phyloP scores from a whole-genome alignment of 805 yeast genomes.

The Scheffersomyces stipitis region DNA sequence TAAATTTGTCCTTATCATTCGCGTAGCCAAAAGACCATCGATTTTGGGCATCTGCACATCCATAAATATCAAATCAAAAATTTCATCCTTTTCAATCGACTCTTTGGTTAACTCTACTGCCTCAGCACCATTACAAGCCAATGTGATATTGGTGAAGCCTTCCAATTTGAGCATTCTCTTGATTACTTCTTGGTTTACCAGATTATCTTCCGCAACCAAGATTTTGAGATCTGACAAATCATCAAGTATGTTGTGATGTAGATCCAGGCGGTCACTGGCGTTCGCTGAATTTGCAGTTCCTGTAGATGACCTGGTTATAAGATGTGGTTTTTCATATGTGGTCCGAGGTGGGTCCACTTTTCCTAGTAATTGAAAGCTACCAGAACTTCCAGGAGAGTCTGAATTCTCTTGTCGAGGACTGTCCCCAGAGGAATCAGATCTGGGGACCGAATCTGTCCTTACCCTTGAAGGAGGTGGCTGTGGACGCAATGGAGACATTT shows the following conservation, averaged over 20 bases:
- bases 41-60: slow-evolving; percentile 96
- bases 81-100: slow-evolving; percentile 37
- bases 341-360: slow-evolving; percentile 10
- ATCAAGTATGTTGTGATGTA: slow-evolving; percentile 21
- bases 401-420: neutral
- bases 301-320: slow-evolving; percentile 48
- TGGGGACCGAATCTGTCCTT: too few species aligned
- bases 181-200: slow-evolving; percentile 92
- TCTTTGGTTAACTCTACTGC: slow-evolving; percentile 69
- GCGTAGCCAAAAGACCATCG: slow-evolving; percentile 87
- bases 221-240: slow-evolving; percentile 44
- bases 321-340: slow-evolving; percentile 42
- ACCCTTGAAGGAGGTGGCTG: too few species aligned
- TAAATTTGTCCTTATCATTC: slow-evolving; percentile 62
- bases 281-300: slow-evolving; percentile 49
- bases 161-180: slow-evolving; percentile 84
- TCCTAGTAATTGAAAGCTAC: neutral
- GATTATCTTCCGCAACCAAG: slow-evolving; percentile 90
- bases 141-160: slow-evolving; percentile 65
- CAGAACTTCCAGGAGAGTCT: neutral
- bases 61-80: slow-evolving; percentile 83
- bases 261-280: slow-evolving; percentile 12
- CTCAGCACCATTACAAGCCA: slow-evolving; percentile 90
- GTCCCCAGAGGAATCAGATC: neutral
- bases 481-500: too few species aligned